Conservation (phyloP, 1,139 yeast species). For the Geotrichum fermentans region DNA sequence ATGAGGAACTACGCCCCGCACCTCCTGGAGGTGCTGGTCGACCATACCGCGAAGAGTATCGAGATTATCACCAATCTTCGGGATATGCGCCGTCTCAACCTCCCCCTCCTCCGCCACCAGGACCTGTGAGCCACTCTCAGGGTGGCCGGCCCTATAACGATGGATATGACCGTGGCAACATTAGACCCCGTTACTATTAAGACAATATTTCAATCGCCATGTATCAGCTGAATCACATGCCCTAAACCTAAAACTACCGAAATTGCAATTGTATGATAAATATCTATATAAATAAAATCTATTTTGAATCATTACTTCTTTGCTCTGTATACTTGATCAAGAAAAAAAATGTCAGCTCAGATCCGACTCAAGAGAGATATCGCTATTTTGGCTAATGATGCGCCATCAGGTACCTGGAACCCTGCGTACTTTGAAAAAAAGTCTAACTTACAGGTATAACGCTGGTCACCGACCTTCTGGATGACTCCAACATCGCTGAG, state of each 20-base stretch:
- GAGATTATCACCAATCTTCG: neutral
- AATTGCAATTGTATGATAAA: neutral
- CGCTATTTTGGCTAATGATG: slow-evolving; percentile 6
- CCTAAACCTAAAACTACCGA: neutral
- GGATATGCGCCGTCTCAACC: neutral
- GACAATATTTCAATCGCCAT: too few species aligned
- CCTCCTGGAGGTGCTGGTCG: neutral
- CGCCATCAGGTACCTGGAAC: slow-evolving; percentile 9
- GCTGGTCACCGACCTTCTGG: slow-evolving; percentile 23
- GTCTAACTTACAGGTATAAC: slow-evolving; percentile 26
- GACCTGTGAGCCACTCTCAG: slow-evolving; percentile 1
- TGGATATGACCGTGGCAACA: neutral
- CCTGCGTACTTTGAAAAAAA: neutral
- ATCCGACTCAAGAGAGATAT: slow-evolving; percentile 16
- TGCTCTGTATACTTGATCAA: too few species aligned
- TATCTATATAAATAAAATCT: neutral
- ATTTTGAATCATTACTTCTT: too few species aligned
- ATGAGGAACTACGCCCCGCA: neutral
- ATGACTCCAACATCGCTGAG: slow-evolving; percentile 32
- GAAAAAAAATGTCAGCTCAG: slow-evolving; percentile 10
- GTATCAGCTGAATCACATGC: slow-evolving; percentile 1
- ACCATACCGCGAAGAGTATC: slow-evolving; percentile 4
- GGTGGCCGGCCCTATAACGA: slow-evolving; percentile 2
- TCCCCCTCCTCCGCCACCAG: neutral
- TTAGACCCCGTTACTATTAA: neutral